These are phyloP conservation scores for Blastobotrys peoriensis DNA, from an alignment of 805 yeast species.

Conservation along the genomic window DNA sequence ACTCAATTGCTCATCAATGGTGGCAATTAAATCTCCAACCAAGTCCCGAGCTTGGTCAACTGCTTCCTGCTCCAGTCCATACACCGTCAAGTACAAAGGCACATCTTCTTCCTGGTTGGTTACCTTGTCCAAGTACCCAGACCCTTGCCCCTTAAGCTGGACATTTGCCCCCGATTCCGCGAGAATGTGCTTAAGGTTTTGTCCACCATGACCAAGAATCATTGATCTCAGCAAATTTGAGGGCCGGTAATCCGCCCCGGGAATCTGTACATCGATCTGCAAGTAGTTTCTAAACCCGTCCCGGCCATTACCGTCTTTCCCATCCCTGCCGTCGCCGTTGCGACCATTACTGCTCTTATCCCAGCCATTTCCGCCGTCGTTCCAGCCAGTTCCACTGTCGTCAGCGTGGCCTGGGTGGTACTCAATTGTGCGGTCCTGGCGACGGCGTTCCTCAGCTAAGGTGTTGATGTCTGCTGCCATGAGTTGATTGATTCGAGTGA, in stretches of 20 bases:
- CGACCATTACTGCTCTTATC: conserved; percentile 5
- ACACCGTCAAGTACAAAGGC: conserved; percentile 27
- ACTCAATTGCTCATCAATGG: conserved; percentile 24
- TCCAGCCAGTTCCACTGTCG: no score
- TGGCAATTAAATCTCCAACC: conserved; percentile 24
- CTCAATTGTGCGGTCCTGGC: background rate
- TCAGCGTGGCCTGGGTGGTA: background rate
- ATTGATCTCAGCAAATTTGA: conserved; percentile 22
- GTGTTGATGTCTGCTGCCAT: conserved; percentile 26
- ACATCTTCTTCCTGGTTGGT: conserved; percentile 29
- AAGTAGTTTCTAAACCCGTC: background rate
- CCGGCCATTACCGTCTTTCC: conserved; percentile 2
- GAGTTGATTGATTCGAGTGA: conserved; percentile 55
- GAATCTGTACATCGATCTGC: background rate
- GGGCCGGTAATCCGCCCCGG: conserved; percentile 21
- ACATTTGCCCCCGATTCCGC: conserved; percentile 28
- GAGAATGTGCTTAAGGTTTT: conserved; percentile 32
- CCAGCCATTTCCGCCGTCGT: conserved; percentile 7
- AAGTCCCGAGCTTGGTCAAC: conserved; percentile 24
- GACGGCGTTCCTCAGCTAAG: conserved; percentile 25
- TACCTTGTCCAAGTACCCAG: conserved; percentile 28
- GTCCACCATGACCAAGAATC: conserved; percentile 32
- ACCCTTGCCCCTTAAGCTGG: conserved; percentile 33
- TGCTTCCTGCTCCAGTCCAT: conserved; percentile 21
- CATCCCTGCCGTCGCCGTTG: conserved; percentile 6